Evolutionary conservation across 805 yeast species (phyloP), one percentile per base, ranked within the genome.

Genomic region (Candida vartiovaarae): DNA sequence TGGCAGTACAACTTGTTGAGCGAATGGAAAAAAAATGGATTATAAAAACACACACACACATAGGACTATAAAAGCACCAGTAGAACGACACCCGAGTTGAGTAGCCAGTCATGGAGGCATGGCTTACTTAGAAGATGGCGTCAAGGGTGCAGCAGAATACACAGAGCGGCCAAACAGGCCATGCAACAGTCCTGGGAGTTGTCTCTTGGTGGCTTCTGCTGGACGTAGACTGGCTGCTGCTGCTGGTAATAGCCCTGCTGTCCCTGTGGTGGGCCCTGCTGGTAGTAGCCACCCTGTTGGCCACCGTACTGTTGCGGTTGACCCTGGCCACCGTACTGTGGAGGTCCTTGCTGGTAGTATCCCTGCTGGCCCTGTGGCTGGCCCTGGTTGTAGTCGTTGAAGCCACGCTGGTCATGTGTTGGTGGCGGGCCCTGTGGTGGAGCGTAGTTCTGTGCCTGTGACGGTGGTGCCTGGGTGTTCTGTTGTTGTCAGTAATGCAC

Each of bases 81-180:
- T 10, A 34, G 36, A 34, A 34, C 15, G 36, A 6, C 9, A 20
- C 20, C 20, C 20, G 20, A 15, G 20, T 15, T 15, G 20, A 15
- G 20, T 15, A 15, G 20, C 20, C 20, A 15, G 20, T 15, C 20
- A 15, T 15, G 2, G 2, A 15, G 20, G 2, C 20, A 15, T 15
- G 20, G 20, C 20, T 28, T 10, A 3, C 27, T 57, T 61, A 75
- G 50, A 75, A 71, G 15, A 76, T 41, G 43, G 76, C 70, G 53
- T 75, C 80, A 46, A 76, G 52, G 26, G 80, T 71, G 57, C 77
- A 75, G 56, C 82, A 76, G 46, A 75, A 75, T 49, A 70, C 81
- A 76, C 57, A 75, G 44, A 25, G 75, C 78, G 24, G 75, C 79
- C 37, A 76, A 56, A 64, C 80, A 75, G 9, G 74, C 80, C 53